Evolutionary conservation across 2,329 filamentous ascomycete genomes (phyloP), one percentile per base, ranked within the genome.

Genomic region (Aspergillus flavus): DNA sequence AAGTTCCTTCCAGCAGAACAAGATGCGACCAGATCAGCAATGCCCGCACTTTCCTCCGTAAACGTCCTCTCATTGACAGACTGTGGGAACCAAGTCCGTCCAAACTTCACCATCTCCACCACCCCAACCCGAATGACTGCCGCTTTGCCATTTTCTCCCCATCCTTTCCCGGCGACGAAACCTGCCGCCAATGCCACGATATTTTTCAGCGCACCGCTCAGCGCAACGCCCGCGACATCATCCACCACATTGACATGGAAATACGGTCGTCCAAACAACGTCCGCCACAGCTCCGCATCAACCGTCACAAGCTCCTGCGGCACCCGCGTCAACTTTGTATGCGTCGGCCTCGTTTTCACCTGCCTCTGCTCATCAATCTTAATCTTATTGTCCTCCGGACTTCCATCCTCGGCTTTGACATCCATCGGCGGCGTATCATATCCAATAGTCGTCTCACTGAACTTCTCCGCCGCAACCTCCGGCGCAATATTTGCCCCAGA

Each of bases 101-200:
- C 93, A 70, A 97, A 97, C 75, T 90, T 90, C 73, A 96, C 91
- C 89, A 96, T 96, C 80, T 97, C 94, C 68, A 96, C 85, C 43
- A 97, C 87, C 2, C 94, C 94, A 14, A 97, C 89, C 50, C 94
- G 90, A 91, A 97, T 97, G 62, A 97, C 89, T 57, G 94, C 94
- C 7, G 94, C 92, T 82, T 97, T 97, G 66, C 93, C 93, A 72
- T 97, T 97, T 82, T 97, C 93, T 69, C 94, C 94, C 93, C 94
- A 97, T 67, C 93, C 92, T 58, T 93, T 87, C 21, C 94, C 94
- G 67, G 96, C 92, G 30, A 97, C 93, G 75, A 96, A 97, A 58
- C 94, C 94, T 19, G 94, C 93, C 2, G 92, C 93, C 21, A 97
- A 82, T 1, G 94, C 94, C 55, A 97, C 91, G 67, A 97, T 91